Percentiles rank a stretch among this genome's conserved stretches.
Conservation (phyloP, 2,329 filamentous ascomycete species). For the Hortaea sp. region DNA sequence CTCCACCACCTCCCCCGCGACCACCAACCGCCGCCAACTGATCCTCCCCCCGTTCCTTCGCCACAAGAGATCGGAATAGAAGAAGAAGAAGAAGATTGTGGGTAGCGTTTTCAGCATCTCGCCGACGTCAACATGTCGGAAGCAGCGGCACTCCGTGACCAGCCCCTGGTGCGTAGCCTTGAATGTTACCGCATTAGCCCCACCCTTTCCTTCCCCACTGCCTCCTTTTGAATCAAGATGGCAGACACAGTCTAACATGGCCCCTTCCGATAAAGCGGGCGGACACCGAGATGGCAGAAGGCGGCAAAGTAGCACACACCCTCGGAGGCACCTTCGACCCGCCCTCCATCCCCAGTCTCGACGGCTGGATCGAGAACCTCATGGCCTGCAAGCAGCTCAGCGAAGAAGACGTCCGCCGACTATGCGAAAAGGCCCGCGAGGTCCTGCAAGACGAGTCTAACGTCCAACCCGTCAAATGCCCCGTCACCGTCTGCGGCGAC, state of each 20-base stretch:
- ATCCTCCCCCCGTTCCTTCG: not conserved
- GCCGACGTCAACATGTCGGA: conserved; percentile 13
- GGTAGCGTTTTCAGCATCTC: not conserved
- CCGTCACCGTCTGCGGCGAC: conserved; percentile 95
- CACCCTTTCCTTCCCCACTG: too few relatives aligned
- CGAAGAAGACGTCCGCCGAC: conserved; percentile 85
- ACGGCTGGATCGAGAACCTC: conserved; percentile 96
- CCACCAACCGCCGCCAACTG: not conserved
- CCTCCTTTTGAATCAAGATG: too few relatives aligned
- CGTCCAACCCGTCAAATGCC: conserved; percentile 98
- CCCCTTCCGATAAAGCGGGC: not conserved
- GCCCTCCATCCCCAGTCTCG: conserved; percentile 80
- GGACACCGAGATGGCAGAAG: conserved; percentile 99
- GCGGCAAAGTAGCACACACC: conserved; percentile 69
- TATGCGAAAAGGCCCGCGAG: conserved; percentile 97
- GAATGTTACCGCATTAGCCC: too few relatives aligned
- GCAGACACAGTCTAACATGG: too few relatives aligned
- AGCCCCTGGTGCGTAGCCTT: conserved; percentile 1
- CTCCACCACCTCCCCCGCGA: not conserved
- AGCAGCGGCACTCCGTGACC: conserved; percentile 24
- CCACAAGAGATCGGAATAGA: too few relatives aligned
- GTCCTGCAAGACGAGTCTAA: conserved; percentile 97
- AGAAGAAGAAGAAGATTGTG: too few relatives aligned
- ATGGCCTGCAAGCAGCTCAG: conserved; percentile 98
- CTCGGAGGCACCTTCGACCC: conserved; percentile 68